These are phyloP conservation scores for Iris macrosiphon DNA, from an alignment of 106 monocot species.

Conservation along the genomic window DNA sequence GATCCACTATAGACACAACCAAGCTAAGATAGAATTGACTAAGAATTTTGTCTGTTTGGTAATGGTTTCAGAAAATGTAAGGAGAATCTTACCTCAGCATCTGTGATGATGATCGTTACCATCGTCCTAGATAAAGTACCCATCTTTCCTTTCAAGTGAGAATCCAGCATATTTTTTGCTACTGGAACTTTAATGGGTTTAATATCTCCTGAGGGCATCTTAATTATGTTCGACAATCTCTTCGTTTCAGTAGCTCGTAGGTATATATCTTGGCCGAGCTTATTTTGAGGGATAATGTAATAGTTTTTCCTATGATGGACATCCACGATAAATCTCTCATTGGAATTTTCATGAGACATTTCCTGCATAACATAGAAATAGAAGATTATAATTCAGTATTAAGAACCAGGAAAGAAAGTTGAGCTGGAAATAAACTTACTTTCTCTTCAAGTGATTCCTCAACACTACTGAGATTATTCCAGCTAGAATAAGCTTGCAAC, in stretches of 20 bases:
- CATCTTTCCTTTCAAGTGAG: slow-evolving; percentile 46
- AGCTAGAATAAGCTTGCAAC: slow-evolving; percentile 94
- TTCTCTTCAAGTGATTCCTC: slow-evolving; percentile 39
- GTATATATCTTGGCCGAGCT: slow-evolving; percentile 87
- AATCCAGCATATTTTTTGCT: slow-evolving; percentile 66
- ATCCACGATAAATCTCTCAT: slow-evolving; percentile 49
- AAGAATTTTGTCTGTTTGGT: no score
- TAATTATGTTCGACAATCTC: slow-evolving; percentile 50
- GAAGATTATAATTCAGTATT: slow-evolving; percentile 1
- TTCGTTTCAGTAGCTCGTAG: slow-evolving; percentile 46
- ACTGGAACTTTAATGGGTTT: slow-evolving; percentile 73
- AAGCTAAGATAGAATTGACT: no score
- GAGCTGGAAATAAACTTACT: slow-evolving; percentile 19
- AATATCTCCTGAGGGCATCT: slow-evolving; percentile 82
- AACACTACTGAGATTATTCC: slow-evolving; percentile 64
- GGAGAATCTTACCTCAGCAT: slow-evolving; percentile 62
- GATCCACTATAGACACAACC: no score
- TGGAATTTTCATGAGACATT: slow-evolving; percentile 20
- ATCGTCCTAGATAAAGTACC: slow-evolving; percentile 36
- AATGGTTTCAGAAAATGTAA: no score
- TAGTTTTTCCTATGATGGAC: slow-evolving; percentile 59
- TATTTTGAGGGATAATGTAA: slow-evolving; percentile 83
- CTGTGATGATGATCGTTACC: slow-evolving; percentile 63
- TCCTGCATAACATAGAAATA: slow-evolving; percentile 38
- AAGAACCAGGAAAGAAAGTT: neutral